Conservation (phyloP, 148 eudicot genomes). For the Agrostemma githago region DNA sequence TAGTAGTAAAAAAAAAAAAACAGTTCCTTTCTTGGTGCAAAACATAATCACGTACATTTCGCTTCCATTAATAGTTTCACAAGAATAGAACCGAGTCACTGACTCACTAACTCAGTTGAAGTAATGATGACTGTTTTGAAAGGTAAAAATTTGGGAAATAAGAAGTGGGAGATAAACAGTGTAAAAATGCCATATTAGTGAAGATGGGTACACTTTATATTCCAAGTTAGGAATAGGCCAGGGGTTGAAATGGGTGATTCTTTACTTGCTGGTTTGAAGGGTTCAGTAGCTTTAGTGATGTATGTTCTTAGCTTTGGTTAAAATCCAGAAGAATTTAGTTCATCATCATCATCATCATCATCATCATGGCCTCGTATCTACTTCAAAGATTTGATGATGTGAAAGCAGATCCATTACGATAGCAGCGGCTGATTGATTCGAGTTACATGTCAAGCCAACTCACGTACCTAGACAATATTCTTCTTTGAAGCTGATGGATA, state of each 20-base stretch:
- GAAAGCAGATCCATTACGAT: background rate
- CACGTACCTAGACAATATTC: background rate
- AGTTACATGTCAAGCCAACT: background rate
- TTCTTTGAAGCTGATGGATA: too few relatives aligned
- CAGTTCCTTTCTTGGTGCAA: slow-evolving; percentile 15
- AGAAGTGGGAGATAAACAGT: background rate
- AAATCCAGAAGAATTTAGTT: background rate
- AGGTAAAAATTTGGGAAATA: background rate
- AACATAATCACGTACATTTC: background rate
- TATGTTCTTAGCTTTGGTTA: background rate
- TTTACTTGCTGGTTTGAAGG: background rate
- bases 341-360: too few relatives aligned
- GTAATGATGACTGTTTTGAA: slow-evolving; percentile 9
- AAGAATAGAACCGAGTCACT: slow-evolving; percentile 6
- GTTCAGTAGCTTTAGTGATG: background rate
- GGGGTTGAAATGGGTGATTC: background rate
- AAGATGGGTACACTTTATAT: background rate
- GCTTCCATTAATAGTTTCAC: background rate
- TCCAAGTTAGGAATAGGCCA: too few relatives aligned
- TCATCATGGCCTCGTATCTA: background rate
- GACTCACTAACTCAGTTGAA: background rate
- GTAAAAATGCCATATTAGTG: background rate
- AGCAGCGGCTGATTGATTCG: background rate
- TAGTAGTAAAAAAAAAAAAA: background rate
- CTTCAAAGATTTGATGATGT: background rate